Conservation (phyloP, 116 monocot genomes). For the Trichopus zeylanicus region DNA sequence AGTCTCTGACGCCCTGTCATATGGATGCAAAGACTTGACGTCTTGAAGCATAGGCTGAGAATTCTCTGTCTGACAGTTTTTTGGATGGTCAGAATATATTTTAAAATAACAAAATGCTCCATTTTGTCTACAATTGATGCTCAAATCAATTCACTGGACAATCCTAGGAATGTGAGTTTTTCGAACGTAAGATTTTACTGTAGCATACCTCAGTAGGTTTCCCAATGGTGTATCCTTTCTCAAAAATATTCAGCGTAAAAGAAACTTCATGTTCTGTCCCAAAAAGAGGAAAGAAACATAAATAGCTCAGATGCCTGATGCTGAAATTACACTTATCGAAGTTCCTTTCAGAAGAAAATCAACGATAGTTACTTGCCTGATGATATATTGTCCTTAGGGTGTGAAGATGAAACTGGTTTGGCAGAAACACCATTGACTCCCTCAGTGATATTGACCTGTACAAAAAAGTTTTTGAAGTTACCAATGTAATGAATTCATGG, state of each 20-base stretch:
- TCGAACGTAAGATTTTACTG: too few species aligned
- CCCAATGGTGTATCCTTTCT: constrained; percentile 65
- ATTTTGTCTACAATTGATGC: not conserved
- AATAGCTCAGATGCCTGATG: too few species aligned
- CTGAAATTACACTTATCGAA: not conserved
- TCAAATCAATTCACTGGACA: too few species aligned
- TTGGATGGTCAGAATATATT: constrained; percentile 2
- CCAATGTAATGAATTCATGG: too few species aligned
- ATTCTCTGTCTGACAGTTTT: constrained; percentile 34
- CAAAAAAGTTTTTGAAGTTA: too few species aligned
- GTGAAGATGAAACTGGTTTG: not conserved
- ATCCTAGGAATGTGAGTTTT: too few species aligned
- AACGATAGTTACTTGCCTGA: constrained; percentile 11
- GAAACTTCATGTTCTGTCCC: constrained; percentile 74
- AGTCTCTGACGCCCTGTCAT: constrained; percentile 60
- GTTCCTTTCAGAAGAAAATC: not conserved
- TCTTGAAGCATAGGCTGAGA: constrained; percentile 43
- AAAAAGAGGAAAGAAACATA: constrained; percentile 5
- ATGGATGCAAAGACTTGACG: constrained; percentile 67
- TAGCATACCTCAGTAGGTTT: constrained; percentile 83
- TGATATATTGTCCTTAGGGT: constrained; percentile 13
- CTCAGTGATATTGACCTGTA: constrained; percentile 19
- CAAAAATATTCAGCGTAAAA: constrained; percentile 70
- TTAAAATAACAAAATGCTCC: not conserved
- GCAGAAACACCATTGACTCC: constrained; percentile 6